phyloP scores from a whole-genome alignment of 106 monocot genomes.

The Dactylorhiza incarnata region DNA sequence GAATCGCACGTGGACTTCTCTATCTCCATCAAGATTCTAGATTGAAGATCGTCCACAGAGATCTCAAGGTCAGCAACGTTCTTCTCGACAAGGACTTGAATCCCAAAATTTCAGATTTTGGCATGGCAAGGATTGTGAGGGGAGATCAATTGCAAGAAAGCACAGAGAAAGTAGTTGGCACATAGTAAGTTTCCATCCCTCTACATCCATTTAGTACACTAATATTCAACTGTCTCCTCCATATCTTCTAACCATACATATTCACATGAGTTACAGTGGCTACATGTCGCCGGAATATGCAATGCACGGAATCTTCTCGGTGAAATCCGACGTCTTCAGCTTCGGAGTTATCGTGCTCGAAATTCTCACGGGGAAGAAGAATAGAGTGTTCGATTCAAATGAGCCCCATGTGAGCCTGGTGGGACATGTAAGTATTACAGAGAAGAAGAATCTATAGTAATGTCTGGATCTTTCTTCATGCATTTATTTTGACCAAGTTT shows the following conservation, averaged over 20 bases:
- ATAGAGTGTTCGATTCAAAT: conserved; percentile 2
- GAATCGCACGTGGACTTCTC: conserved; percentile 37
- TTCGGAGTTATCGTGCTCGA: conserved; percentile 28
- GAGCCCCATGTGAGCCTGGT: conserved; percentile 11
- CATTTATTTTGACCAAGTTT: background rate
- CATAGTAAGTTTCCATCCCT: conserved; percentile 16
- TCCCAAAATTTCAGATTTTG: conserved; percentile 36
- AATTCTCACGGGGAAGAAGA: conserved; percentile 25
- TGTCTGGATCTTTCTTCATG: too few species aligned
- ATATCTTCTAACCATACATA: background rate
- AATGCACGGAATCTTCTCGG: conserved; percentile 21
- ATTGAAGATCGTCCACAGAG: conserved; percentile 21
- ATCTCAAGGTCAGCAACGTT: conserved; percentile 29
- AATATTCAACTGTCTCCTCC: background rate
- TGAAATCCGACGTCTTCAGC: conserved; percentile 31
- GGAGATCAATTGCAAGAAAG: conserved; percentile 15
- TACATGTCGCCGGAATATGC: conserved; percentile 36
- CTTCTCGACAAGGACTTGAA: conserved; percentile 31
- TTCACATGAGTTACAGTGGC: conserved; percentile 6
- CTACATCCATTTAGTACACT: background rate
- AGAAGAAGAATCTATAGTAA: background rate
- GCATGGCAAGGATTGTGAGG: conserved; percentile 27
- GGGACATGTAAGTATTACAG: conserved; percentile 11
- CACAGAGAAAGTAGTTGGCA: conserved; percentile 31
- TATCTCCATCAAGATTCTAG: conserved; percentile 33